Percentiles rank a stretch among this genome's conserved stretches.
phyloP scores from a whole-genome alignment of 306 rosid genomes.

The Pachyrhizus erosus region DNA sequence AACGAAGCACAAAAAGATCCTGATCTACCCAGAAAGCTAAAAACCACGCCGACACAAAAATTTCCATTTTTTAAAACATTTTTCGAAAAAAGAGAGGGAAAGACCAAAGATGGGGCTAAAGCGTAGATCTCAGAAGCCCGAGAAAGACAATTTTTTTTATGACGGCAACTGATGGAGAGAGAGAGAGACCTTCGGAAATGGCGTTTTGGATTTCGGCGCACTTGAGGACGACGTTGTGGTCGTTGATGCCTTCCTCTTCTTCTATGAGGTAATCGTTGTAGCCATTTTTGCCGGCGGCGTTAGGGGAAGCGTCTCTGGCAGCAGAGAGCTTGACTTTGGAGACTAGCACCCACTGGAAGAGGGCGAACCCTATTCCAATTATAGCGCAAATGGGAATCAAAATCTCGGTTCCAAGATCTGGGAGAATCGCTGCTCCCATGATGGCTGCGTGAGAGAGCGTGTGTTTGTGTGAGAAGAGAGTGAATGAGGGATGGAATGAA shows the following conservation, averaged over 20 bases:
- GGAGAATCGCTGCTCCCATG: slow-evolving; percentile 76
- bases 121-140: slow-evolving; percentile 35
- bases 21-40: slow-evolving; percentile 42
- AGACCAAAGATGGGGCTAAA: background rate
- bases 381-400: slow-evolving; percentile 82
- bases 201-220: slow-evolving; percentile 95
- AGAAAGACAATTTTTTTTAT: background rate
- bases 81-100: background rate
- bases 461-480: background rate
- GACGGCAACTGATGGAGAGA: background rate
- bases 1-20: background rate
- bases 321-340: slow-evolving; percentile 76
- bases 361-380: slow-evolving; percentile 74
- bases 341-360: slow-evolving; percentile 79
- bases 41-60: background rate
- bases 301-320: slow-evolving; percentile 41
- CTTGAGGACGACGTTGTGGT: slow-evolving; percentile 82
- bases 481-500: background rate
- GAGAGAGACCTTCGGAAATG: slow-evolving; percentile 77
- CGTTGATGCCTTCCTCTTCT: slow-evolving; percentile 92
- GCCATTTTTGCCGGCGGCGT: slow-evolving; percentile 67
- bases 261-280: slow-evolving; percentile 78
- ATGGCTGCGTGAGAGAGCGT: background rate
- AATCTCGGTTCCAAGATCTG: slow-evolving; percentile 88
- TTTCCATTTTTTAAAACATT: background rate